Evolutionary conservation across 345 rosid species (phyloP), one percentile per base, ranked within the genome.

Genomic region (Eucalyptus curtisii): DNA sequence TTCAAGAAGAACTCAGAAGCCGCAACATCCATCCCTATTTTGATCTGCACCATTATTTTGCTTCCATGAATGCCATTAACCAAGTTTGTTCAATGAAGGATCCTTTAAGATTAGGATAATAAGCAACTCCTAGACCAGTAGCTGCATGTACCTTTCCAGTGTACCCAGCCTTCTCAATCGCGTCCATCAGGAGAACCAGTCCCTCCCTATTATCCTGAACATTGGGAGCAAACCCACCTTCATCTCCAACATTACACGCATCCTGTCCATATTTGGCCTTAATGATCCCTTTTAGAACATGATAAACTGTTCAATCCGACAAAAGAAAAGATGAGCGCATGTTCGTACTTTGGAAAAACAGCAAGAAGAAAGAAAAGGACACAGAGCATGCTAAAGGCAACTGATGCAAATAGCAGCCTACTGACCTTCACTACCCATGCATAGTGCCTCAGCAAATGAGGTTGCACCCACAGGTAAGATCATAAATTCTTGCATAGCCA

Each of bases 401-500:
- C 82, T 10, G 82, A 37, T 76, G 47, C 82, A 76, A 19, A 52
- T 4, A 86, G 44, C 49, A 31, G 47, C 86, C 81, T 86, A 85
- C 95, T 81, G 59, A 98, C 99, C 99, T 96, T 98, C 99, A 91
- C 99, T 97, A 15, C 99, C 99, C 99, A 97, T 97, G 42, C 93
- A 91, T 25, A 97, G 96, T 42, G 99, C 99, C 93, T 97, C 97
- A 1, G 98, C 95, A 90, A 97, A 96, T 5, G 99, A 96, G 85
- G 90, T 87, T 30, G 99, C 99, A 55, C 99, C 99, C 8, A 98
- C 99, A 6, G 99, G 99, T 48, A 98, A 88, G 66, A 97, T 95
- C 99, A 97, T 98, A 90, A 98, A 98, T 92, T 98, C 99, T 89
- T 98, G 99, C 99, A 98, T 97, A 81, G 99, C 99, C 91, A 98